Percentiles rank a stretch among this genome's conserved stretches.
Conservation (phyloP, 352 stramenopile genomes). For the Globisporangium heterothallicum region DNA sequence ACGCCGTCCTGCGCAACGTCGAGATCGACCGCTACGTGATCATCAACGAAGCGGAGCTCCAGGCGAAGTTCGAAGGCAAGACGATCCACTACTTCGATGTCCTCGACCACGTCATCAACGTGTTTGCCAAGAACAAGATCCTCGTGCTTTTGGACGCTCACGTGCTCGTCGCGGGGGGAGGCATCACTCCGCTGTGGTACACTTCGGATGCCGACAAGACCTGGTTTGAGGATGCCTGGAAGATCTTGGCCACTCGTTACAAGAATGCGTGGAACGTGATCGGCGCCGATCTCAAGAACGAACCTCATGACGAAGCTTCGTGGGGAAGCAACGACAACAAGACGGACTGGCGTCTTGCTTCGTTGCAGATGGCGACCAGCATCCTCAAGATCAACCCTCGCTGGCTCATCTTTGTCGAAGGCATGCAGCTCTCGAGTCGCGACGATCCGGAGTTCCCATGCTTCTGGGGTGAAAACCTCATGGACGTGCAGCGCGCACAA, state of each 20-base stretch:
- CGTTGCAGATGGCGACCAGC: slow-evolving; percentile 17
- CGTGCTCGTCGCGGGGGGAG: slow-evolving; percentile 30
- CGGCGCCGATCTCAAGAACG: slow-evolving; percentile 51
- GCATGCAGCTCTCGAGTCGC: slow-evolving; percentile 31
- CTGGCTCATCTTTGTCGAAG: slow-evolving; percentile 57
- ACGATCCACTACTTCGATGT: slow-evolving; percentile 45
- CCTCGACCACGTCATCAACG: slow-evolving; percentile 37
- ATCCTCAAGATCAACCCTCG: slow-evolving; percentile 26
- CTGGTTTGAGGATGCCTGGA: slow-evolving; percentile 29
- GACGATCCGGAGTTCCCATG: slow-evolving; percentile 24
- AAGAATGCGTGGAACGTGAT: slow-evolving; percentile 37
- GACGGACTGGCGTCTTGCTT: slow-evolving; percentile 47
- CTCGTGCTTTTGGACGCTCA: slow-evolving; percentile 48
- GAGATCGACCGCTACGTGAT: slow-evolving; percentile 35
- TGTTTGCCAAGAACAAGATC: slow-evolving; percentile 23
- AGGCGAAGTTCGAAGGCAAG: slow-evolving; percentile 21
- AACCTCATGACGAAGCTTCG: slow-evolving; percentile 40
- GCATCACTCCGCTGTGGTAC: slow-evolving; percentile 46
- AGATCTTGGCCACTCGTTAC: slow-evolving; percentile 29
- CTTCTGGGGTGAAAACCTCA: slow-evolving; percentile 53
- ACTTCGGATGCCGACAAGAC: slow-evolving; percentile 17
- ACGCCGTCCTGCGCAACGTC: slow-evolving; percentile 33
- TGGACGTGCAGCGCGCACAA: slow-evolving; percentile 16
- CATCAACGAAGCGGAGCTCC: slow-evolving; percentile 28
- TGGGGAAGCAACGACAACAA: slow-evolving; percentile 32